Evolutionary conservation across 2,329 filamentous ascomycete genomes (phyloP).

Genomic region (Fusarium subglutinans): DNA sequence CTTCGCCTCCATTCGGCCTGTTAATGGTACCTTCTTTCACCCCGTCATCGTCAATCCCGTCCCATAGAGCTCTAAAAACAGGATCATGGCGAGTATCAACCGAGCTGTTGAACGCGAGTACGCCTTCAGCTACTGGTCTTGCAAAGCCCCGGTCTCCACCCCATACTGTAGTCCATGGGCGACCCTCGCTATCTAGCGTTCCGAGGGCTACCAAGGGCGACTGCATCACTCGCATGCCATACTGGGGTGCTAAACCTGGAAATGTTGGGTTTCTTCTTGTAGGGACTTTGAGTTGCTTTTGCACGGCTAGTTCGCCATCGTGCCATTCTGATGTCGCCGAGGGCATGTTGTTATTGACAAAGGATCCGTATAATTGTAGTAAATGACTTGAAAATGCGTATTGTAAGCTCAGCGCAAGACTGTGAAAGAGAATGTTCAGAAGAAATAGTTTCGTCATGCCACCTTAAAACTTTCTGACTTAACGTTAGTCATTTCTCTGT

Average conservation of each 20-base stretch:
- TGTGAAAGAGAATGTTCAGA: not conserved
- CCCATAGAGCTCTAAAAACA: constrained; percentile 71
- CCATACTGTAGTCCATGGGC: constrained; percentile 82
- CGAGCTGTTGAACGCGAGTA: constrained; percentile 70
- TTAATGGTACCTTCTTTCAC: constrained; percentile 44
- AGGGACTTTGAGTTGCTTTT: constrained; percentile 68
- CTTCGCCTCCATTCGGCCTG: constrained; percentile 50
- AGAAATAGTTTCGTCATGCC: constrained; percentile 1
- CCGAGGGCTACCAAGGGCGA: constrained; percentile 79
- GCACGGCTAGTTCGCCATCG: constrained; percentile 73
- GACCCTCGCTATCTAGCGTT: constrained; percentile 69
- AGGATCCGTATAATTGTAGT: constrained; percentile 2
- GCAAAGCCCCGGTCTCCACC: constrained; percentile 78
- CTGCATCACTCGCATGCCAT: constrained; percentile 66
- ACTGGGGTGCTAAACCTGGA: constrained; percentile 68
- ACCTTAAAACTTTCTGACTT: not conserved
- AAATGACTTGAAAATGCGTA: constrained; percentile 5
- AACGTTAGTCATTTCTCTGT: constrained; percentile 12
- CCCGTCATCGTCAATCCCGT: constrained; percentile 57
- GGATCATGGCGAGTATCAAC: constrained; percentile 74
- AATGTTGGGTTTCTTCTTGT: constrained; percentile 71
- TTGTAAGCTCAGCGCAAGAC: constrained; percentile 3
- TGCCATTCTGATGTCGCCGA: constrained; percentile 60
- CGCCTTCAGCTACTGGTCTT: constrained; percentile 65
- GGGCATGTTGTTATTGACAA: constrained; percentile 39